Evolutionary conservation across 306 rosid genomes (phyloP), one percentile per base, ranked within the genome.

Genomic region (Castanea crenata): DNA sequence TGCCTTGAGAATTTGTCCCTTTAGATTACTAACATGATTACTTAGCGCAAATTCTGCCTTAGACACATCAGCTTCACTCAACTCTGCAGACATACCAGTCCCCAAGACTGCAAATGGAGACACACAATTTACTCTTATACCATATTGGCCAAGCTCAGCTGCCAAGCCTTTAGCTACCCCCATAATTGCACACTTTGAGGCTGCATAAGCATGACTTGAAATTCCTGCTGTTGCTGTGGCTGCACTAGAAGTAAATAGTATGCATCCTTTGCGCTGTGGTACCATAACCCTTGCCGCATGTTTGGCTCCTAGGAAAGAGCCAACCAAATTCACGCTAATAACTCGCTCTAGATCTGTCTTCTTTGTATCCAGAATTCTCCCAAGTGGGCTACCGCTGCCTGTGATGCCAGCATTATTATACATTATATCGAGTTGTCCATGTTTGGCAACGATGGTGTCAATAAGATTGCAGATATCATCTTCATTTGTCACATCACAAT

Each of bases 281-380:
- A 80, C 67, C 87, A 84, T 80, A 15, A 80, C 87, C 62, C 87
- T 84, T 3, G 81, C 76, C 3, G 79, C 82, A 12, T 84, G 87
- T 61, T 84, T 84, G 59, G 87, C 87, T 15, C 81, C 81, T 38
- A 82, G 69, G 56, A 84, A 76, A 5, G 79, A 71, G 0, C 87
- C 84, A 13, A 76, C 75, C 78, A 79, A 19, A 68, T 84, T 84
- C 46, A 84, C 77, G 0, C 69, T 54, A 18, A 80, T 16, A 18
- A 72, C 79, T 46, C 61, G 44, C 52, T 75, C 79, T 1, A 84
- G 3, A 71, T 80, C 84, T 1, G 78, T 21, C 58, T 80, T 71
- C 5, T 75, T 76, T 19, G 70, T 14, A 10, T 80, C 84, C 31
- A 84, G 9, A 21, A 80, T 84, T 55, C 72, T 29, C 25, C 65